Percentiles rank a stretch among this genome's conserved stretches.
phyloP scores from a whole-genome alignment of 495 filamentous ascomycete genomes.

The Tuber borchii region DNA sequence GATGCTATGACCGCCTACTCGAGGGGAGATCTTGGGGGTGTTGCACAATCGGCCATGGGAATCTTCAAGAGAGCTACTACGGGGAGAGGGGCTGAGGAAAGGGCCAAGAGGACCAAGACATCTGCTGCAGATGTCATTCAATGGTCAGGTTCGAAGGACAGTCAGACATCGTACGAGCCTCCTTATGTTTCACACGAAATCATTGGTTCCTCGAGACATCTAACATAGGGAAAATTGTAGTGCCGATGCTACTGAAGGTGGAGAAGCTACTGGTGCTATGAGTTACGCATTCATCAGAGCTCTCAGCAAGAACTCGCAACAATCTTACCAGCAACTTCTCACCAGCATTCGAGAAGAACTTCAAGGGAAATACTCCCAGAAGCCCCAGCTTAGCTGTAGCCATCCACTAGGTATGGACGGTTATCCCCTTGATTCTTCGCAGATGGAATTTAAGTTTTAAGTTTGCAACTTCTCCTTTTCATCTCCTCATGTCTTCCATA shows the following conservation, averaged over 20 bases:
- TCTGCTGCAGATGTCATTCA: constrained; percentile 93
- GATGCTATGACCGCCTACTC: constrained; percentile 84
- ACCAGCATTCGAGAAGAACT: constrained; percentile 94
- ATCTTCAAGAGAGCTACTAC: constrained; percentile 89
- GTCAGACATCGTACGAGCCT: constrained; percentile 73
- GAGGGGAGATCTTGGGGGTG: constrained; percentile 78
- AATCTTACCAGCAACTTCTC: constrained; percentile 92
- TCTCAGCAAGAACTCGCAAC: constrained; percentile 93
- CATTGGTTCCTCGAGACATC: background rate
- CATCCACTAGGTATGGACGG: constrained; percentile 77
- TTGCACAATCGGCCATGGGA: constrained; percentile 71
- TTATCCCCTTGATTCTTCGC: constrained; percentile 37
- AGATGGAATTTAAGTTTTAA: constrained; percentile 38
- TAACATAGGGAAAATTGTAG: constrained; percentile 41
- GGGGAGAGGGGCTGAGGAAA: constrained; percentile 74
- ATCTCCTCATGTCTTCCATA: constrained; percentile 12
- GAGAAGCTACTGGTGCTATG: constrained; percentile 94
- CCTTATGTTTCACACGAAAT: constrained; percentile 24
- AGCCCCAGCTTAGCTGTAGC: constrained; percentile 93
- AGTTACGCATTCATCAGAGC: constrained; percentile 93
- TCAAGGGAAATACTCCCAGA: constrained; percentile 81
- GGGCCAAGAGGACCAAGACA: constrained; percentile 80
- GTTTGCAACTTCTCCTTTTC: constrained; percentile 25
- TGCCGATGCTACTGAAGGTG: constrained; percentile 59
- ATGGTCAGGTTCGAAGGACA: constrained; percentile 95